A percentile compares a stretch with the other conserved stretches of the same genome.
Conservation (phyloP, 176 grass and related monocot species). For the Dendrocalamus sinicus region DNA sequence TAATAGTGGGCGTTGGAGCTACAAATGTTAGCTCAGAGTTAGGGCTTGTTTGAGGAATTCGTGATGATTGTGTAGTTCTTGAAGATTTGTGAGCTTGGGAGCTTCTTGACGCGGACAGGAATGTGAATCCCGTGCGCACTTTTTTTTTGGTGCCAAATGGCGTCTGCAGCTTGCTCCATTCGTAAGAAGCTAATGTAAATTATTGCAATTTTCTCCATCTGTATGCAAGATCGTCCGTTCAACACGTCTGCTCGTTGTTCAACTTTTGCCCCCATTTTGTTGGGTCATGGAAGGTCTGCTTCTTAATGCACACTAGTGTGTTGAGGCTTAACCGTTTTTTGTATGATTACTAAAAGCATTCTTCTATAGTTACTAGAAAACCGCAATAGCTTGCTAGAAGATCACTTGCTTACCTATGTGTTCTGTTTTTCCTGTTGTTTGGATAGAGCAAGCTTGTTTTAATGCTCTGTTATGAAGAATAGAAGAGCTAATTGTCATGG, state of each 20-base stretch:
- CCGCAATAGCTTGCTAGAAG: neutral
- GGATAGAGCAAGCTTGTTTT: neutral
- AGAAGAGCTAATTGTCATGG: neutral
- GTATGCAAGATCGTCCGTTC: too few relatives aligned
- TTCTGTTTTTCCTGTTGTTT: conserved; percentile 3
- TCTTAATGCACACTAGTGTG: neutral
- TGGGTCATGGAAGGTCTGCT: neutral
- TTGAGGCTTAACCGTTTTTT: neutral
- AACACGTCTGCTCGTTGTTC: neutral
- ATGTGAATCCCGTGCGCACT: neutral
- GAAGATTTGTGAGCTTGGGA: neutral
- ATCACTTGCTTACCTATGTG: neutral
- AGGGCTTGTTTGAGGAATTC: neutral
- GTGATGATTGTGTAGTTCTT: neutral
- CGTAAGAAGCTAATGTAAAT: neutral
- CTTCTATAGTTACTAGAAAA: neutral
- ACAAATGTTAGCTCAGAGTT: neutral
- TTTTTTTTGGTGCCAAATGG: neutral
- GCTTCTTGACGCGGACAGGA: neutral
- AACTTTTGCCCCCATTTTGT: neutral
- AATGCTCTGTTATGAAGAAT: neutral
- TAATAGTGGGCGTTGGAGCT: neutral
- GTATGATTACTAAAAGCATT: neutral
- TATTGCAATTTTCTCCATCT: neutral
- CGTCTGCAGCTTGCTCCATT: neutral